These are phyloP conservation scores for Rhododendron simsii DNA, from an alignment of 148 eudicot genomes.

Conservation along the genomic window DNA sequence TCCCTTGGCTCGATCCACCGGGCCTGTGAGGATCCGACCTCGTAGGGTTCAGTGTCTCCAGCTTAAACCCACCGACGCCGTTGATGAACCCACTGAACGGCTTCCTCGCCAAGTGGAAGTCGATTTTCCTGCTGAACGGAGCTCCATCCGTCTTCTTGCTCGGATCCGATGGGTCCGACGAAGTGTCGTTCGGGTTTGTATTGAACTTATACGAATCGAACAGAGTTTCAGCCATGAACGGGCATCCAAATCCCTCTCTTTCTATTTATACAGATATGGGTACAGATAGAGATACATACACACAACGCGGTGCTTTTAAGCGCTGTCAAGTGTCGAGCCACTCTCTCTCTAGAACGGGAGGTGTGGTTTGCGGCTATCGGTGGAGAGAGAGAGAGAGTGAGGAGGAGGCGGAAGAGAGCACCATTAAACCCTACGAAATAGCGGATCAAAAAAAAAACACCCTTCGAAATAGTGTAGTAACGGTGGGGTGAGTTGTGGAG, in stretches of 20 bases:
- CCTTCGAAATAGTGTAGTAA: neutral
- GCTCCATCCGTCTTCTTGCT: neutral
- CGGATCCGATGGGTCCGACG: neutral
- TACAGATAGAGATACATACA: neutral
- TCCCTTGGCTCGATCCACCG: constrained; percentile 3
- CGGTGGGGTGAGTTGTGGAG: neutral
- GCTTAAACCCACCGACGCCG: constrained; percentile 34
- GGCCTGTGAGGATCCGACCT: neutral
- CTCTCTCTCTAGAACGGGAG: neutral
- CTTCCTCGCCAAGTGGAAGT: constrained; percentile 50
- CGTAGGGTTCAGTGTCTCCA: constrained; percentile 61
- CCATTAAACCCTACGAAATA: neutral
- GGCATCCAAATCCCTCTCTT: neutral
- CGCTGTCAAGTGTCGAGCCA: neutral
- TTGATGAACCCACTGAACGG: constrained; percentile 26
- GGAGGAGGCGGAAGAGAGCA: neutral
- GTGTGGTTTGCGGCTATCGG: neutral
- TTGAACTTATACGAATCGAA: neutral
- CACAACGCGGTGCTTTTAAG: neutral
- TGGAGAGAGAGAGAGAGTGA: neutral
- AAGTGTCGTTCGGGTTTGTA: neutral
- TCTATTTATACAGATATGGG: neutral
- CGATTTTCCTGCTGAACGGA: constrained; percentile 28
- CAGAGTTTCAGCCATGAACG: constrained; percentile 6
- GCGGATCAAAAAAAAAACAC: neutral